These are phyloP conservation scores for Pseudonitzschia multistriata DNA, from an alignment of 108 stramenopile species.

Conservation along the genomic window DNA sequence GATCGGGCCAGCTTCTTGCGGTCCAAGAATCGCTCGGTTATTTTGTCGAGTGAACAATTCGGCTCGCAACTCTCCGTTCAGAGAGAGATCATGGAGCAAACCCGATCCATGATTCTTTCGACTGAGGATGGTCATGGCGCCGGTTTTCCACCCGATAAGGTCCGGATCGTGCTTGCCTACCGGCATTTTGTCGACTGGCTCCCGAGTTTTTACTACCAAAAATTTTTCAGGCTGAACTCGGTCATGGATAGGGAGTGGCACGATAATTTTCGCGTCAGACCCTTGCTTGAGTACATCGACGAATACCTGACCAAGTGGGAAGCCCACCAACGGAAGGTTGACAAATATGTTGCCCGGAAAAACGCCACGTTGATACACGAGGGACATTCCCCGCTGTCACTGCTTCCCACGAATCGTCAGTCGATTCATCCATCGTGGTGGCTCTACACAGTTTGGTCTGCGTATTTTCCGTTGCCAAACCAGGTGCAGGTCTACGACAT, in stretches of 20 bases:
- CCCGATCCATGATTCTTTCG: not conserved
- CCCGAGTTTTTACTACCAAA: constrained; percentile 7
- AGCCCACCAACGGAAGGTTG: not conserved
- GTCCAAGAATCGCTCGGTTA: not conserved
- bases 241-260: not conserved
- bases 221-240: not conserved
- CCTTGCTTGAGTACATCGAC: not conserved
- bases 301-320: constrained; percentile 12
- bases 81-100: not conserved
- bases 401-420: not conserved
- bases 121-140: not conserved
- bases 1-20: not conserved
- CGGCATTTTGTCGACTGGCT: constrained; percentile 14
- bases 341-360: not conserved
- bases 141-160: not conserved
- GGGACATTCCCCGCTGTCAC: not conserved
- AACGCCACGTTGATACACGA: not conserved
- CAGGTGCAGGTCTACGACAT: constrained; percentile 7
- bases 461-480: not conserved
- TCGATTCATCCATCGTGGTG: constrained; percentile 13
- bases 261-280: not conserved
- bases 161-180: not conserved
- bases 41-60: constrained; percentile 1
- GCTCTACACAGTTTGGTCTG: constrained; percentile 4
- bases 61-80: not conserved